A percentile compares a stretch with the other conserved stretches of the same genome.
phyloP scores from a whole-genome alignment of 1,284 basidiomycete species.

The Trichosporon faecale region DNA sequence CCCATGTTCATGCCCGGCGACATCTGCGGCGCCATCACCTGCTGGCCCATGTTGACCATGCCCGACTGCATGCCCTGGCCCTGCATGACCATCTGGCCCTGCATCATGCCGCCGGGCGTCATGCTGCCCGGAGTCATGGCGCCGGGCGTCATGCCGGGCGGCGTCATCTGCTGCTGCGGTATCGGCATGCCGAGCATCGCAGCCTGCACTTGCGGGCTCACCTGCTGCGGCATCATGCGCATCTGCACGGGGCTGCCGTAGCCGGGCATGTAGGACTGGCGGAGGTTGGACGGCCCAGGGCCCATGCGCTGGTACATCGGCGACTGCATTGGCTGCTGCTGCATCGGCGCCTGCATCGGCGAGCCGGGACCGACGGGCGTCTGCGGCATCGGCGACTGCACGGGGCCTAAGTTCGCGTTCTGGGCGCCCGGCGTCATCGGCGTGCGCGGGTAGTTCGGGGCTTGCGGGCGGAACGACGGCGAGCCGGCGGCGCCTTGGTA shows the following conservation, averaged over 20 bases:
- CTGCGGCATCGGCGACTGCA: constrained; percentile 3
- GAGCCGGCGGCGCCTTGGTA: constrained; percentile 1
- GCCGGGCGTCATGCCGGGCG: not conserved
- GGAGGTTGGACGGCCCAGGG: constrained; percentile 20
- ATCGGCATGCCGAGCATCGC: constrained; percentile 11
- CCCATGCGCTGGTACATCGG: not conserved
- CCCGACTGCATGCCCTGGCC: not conserved
- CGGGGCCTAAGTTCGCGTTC: not conserved
- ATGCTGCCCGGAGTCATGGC: constrained; percentile 8
- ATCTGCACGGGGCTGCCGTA: constrained; percentile 7
- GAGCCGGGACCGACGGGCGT: not conserved
- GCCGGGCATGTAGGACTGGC: constrained; percentile 16
- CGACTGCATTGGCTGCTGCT: not conserved
- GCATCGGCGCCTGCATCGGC: constrained; percentile 2
- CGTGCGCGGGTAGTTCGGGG: constrained; percentile 1
- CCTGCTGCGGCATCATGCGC: constrained; percentile 13
- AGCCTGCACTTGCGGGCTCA: constrained; percentile 3
- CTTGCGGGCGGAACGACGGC: not conserved
- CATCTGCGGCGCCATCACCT: not conserved
- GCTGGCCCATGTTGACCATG: not conserved
- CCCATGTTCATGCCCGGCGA: constrained; percentile 1
- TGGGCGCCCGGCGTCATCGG: not conserved
- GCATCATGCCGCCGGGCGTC: constrained; percentile 10
- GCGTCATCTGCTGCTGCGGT: constrained; percentile 7
- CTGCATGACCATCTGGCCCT: not conserved